A percentile compares a stretch with the other conserved stretches of the same genome.
Conservation (phyloP, 2,329 filamentous ascomycete genomes). For the Neofusicoccum kwambonambiense region DNA sequence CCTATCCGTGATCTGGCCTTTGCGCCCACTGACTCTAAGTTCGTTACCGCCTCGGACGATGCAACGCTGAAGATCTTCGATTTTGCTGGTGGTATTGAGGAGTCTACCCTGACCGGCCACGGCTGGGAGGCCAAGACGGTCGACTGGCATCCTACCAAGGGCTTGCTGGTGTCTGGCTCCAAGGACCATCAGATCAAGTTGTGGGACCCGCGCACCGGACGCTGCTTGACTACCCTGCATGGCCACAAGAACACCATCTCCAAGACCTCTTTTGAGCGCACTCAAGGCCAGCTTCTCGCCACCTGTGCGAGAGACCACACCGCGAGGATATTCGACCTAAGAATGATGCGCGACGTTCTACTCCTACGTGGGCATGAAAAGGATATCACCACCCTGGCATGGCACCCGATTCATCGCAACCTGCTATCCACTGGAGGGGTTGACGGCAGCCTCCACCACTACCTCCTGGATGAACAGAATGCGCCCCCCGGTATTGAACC, state of each 20-base stretch:
- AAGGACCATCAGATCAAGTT: conserved; percentile 98
- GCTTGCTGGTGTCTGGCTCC: conserved; percentile 88
- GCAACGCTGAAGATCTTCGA: conserved; percentile 93
- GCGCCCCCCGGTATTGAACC: conserved; percentile 70
- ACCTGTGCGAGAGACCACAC: conserved; percentile 93
- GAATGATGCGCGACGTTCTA: conserved; percentile 98
- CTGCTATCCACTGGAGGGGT: conserved; percentile 87
- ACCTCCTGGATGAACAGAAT: conserved; percentile 93
- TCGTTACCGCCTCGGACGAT: conserved; percentile 94
- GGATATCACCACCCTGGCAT: conserved; percentile 86
- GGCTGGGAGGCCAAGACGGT: conserved; percentile 97
- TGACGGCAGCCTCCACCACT: conserved; percentile 88
- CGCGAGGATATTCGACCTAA: conserved; percentile 87
- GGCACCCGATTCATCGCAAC: conserved; percentile 90
- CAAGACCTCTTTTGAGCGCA: conserved; percentile 84
- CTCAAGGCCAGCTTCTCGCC: conserved; percentile 79
- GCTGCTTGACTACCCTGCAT: conserved; percentile 89
- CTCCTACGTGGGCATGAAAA: conserved; percentile 93
- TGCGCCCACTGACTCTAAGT: conserved; percentile 90
- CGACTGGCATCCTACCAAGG: conserved; percentile 96
- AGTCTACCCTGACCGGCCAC: conserved; percentile 84
- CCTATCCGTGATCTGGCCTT: conserved; percentile 90
- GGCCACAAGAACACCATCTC: conserved; percentile 98
- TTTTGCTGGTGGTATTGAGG: conserved; percentile 81
- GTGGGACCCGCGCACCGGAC: conserved; percentile 91